Conservation (phyloP, 805 yeast species). For the Saturnispora gosingensis region DNA sequence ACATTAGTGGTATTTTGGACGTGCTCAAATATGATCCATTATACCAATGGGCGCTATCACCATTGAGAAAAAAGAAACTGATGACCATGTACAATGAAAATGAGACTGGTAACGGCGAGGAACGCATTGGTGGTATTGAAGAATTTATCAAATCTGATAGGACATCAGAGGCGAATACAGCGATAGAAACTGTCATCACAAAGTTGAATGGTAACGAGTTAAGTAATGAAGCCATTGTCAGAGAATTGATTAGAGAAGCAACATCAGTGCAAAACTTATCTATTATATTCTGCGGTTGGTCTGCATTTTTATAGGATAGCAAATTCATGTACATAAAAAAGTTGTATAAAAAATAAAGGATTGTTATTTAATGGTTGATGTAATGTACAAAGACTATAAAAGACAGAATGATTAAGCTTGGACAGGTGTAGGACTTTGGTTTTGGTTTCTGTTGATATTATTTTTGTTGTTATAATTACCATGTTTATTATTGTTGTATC, state of each 20-base stretch:
- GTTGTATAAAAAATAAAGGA: background rate
- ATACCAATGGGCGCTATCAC: constrained; percentile 85
- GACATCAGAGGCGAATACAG: constrained; percentile 70
- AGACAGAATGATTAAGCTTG: background rate
- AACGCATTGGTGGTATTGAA: constrained; percentile 8
- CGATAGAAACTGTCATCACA: constrained; percentile 60
- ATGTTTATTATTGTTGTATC: constrained; percentile 10
- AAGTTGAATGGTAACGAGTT: constrained; percentile 61
- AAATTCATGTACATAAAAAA: background rate
- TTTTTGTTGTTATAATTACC: constrained; percentile 19
- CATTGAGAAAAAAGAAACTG: constrained; percentile 47
- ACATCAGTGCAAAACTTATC: constrained; percentile 58
- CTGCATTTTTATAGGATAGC: constrained; percentile 50
- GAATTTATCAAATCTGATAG: constrained; percentile 18
- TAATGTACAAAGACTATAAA: background rate
- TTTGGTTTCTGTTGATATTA: constrained; percentile 17
- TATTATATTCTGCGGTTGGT: constrained; percentile 75
- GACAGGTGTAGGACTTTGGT: background rate
- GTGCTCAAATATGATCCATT: constrained; percentile 89
- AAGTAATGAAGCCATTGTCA: constrained; percentile 75
- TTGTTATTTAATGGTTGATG: background rate
- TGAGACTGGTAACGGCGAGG: constrained; percentile 12
- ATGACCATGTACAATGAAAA: constrained; percentile 30
- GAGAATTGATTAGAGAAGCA: constrained; percentile 75
- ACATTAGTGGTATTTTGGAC: constrained; percentile 72